Base-by-base conservation (phyloP, 345 rosid genomes). In the Xanthoceras sorbifolium region DNA sequence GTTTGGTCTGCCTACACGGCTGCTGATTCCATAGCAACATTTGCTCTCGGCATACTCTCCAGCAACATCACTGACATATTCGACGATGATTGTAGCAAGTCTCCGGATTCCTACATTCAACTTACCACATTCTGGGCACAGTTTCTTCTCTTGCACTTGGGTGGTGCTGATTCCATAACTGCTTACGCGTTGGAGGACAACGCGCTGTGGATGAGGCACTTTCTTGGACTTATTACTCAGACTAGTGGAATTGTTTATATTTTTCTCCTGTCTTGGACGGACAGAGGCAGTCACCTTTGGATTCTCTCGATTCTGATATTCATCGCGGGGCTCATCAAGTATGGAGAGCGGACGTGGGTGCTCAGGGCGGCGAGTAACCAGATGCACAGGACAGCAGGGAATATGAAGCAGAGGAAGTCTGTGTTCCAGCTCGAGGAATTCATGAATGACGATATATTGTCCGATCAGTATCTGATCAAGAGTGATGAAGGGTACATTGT, bases 141-240 rank as follows among this genome's bases (percentile, higher is more conserved):
- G 2, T 63, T 77, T 31, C 68, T 77, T 26, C 70, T 77, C n/a
- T 38, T 71, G 18, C 76, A 61, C 25, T 73, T 70, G 8, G 76
- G 76, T 25, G 65, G 55, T 26, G 42, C 57, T 10, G 71, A 77
- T 23, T 70, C 54, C 15, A 62, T 71, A 62, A 71, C 76, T 1
- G 71, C 76, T 14, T 77, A 62, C 23, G 22, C 76, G 5, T 46
- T 64, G 22, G 64, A 77, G 52, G 80, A 77, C 50, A 70, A 62
- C 14, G 34, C 36, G 10, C 29, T 77, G n/a, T 67, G 80, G 40
- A 22, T 63, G 67, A 77, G 80, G 67, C 80, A 77, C 61, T 48
- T 77, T 12, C 70, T 77, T 26, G 48, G 61, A 52, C 32, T 77
- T 20, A 55, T n/a, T 40, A 44, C 50, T 18, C 55, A 15, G 18